A percentile compares a stretch with the other conserved stretches of the same genome.
Conservation (phyloP, 768 basidiomycete species). For the Lactifluus echinatus region DNA sequence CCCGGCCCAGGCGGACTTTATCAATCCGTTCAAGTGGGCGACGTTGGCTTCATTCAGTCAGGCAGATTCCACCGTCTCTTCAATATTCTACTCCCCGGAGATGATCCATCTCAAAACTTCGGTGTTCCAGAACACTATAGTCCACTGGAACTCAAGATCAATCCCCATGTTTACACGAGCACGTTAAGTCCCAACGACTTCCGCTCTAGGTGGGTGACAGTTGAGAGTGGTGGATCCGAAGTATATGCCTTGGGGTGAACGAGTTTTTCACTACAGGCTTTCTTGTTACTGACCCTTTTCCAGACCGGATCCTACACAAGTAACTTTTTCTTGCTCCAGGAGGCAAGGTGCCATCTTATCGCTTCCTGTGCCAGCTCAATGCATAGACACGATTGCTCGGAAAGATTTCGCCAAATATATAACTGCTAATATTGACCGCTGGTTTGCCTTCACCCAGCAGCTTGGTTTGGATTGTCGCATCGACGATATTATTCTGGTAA, state of each 20-base stretch:
- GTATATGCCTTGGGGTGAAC: neutral
- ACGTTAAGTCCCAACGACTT: neutral
- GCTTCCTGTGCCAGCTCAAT: neutral
- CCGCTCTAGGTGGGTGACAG: neutral
- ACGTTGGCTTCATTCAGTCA: neutral
- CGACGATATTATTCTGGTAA: neutral
- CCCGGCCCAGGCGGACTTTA: neutral
- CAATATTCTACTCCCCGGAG: neutral
- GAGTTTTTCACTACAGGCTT: neutral
- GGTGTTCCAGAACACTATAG: neutral
- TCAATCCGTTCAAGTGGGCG: too few relatives aligned
- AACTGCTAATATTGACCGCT: neutral
- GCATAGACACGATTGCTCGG: neutral
- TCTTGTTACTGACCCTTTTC: neutral
- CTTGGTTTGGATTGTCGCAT: neutral
- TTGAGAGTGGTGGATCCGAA: neutral
- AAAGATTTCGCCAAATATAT: neutral
- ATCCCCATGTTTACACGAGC: neutral
- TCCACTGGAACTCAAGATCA: neutral
- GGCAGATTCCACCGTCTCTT: neutral
- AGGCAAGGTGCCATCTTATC: neutral
- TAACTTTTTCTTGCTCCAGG: neutral
- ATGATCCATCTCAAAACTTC: neutral
- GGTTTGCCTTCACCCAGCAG: neutral
- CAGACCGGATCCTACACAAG: neutral